Evolutionary conservation across 2,329 filamentous ascomycete genomes (phyloP).

Genomic region (Cordyceps pruinosa): DNA sequence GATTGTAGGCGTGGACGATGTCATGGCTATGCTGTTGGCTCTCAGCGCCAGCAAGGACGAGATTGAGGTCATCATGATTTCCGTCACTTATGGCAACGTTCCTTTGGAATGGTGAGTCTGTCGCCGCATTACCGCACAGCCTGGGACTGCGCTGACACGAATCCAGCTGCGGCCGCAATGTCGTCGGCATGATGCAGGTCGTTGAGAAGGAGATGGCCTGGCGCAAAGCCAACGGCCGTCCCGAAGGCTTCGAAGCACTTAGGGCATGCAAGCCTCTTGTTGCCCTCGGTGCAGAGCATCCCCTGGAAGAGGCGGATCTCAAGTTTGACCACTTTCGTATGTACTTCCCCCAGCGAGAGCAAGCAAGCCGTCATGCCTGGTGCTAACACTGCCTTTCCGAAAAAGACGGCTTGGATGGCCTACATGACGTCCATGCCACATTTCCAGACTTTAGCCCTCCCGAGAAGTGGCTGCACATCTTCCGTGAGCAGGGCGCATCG

Average conservation of each 20-base stretch:
- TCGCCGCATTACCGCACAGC: background rate
- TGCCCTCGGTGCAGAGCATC: slow-evolving; percentile 78
- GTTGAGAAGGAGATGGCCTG: slow-evolving; percentile 83
- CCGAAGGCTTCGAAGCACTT: slow-evolving; percentile 67
- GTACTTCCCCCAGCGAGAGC: slow-evolving; percentile 24
- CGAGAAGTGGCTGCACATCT: slow-evolving; percentile 68
- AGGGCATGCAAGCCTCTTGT: slow-evolving; percentile 71
- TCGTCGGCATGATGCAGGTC: slow-evolving; percentile 84
- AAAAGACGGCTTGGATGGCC: slow-evolving; percentile 67
- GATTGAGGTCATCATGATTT: slow-evolving; percentile 77
- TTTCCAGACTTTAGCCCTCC: slow-evolving; percentile 67
- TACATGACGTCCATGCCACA: slow-evolving; percentile 68
- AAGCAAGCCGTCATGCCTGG: background rate
- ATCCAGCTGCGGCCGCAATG: slow-evolving; percentile 73
- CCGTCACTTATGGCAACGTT: slow-evolving; percentile 90
- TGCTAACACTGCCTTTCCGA: background rate
- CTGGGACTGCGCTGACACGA: slow-evolving; percentile 3
- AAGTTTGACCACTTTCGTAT: slow-evolving; percentile 83
- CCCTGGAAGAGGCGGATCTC: slow-evolving; percentile 74
- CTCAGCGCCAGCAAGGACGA: slow-evolving; percentile 77
- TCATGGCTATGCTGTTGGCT: slow-evolving; percentile 80
- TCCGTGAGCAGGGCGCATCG: slow-evolving; percentile 30
- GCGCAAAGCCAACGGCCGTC: slow-evolving; percentile 61
- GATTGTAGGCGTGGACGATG: slow-evolving; percentile 74
- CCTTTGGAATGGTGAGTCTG: slow-evolving; percentile 64